A percentile compares a stretch with the other conserved stretches of the same genome.
Conservation (phyloP, 768 basidiomycete species). For the Termitomyces sp. region DNA sequence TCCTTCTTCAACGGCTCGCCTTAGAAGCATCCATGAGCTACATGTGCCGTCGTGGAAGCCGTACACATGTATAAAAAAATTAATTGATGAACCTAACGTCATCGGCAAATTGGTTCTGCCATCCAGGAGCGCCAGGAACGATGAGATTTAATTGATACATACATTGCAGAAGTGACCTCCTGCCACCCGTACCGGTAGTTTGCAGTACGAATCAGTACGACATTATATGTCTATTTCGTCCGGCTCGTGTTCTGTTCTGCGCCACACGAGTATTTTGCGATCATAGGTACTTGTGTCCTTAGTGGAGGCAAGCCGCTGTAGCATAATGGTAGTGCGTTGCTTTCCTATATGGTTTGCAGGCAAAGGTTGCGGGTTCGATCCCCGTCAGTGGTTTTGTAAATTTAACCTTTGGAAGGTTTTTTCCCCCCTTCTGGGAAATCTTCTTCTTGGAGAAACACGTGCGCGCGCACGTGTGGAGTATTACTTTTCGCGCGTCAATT, state of each 20-base stretch:
- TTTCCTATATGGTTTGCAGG: conserved; percentile 8
- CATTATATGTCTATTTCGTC: too few species aligned
- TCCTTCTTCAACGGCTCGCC: too few species aligned
- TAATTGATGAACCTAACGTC: background rate
- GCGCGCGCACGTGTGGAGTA: background rate
- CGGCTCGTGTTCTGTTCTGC: background rate
- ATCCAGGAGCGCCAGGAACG: background rate
- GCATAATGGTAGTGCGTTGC: conserved; percentile 13
- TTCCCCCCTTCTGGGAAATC: too few species aligned
- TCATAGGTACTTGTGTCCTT: background rate
- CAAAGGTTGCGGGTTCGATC: conserved; percentile 14
- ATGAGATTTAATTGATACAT: background rate
- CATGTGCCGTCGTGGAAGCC: background rate
- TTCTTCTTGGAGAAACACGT: too few species aligned
- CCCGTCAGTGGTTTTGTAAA: conserved; percentile 13
- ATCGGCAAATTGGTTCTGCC: background rate
- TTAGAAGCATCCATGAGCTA: background rate
- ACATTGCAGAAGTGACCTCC: too few species aligned
- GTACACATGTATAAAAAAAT: background rate
- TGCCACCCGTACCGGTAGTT: background rate
- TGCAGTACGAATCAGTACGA: background rate
- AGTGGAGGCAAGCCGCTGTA: conserved; percentile 1
- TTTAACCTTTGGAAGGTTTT: too few species aligned
- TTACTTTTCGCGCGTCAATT: background rate
- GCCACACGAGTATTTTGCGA: background rate